These are phyloP conservation scores for Lasiosphaeria miniovina DNA, from an alignment of 495 filamentous ascomycete species.

Conservation along the genomic window DNA sequence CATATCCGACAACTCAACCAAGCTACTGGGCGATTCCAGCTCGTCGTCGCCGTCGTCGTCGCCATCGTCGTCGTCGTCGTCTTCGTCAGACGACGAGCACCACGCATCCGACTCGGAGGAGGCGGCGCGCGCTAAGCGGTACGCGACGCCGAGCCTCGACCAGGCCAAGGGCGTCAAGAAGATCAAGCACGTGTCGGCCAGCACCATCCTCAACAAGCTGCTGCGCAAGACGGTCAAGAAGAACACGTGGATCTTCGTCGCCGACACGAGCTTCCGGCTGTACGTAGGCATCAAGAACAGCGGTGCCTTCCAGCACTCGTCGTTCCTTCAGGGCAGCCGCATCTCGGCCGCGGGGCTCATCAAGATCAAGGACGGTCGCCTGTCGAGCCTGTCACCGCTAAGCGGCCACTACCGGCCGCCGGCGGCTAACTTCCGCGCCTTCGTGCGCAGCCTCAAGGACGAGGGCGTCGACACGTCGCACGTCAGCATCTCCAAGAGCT, in stretches of 20 bases:
- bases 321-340: conserved; percentile 77
- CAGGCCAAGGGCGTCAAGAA: conserved; percentile 59
- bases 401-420: conserved; percentile 89
- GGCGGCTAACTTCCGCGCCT: conserved; percentile 71
- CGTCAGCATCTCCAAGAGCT: conserved; percentile 74
- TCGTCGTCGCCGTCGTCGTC: conserved; percentile 18
- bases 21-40: conserved; percentile 20
- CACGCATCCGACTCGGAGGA: conserved; percentile 8
- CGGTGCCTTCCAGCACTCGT: conserved; percentile 86
- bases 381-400: conserved; percentile 55
- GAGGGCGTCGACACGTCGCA: conserved; percentile 75
- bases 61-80: conserved; percentile 5
- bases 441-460: conserved; percentile 67
- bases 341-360: conserved; percentile 83
- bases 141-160: conserved; percentile 53
- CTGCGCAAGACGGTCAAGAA: conserved; percentile 67
- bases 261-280: conserved; percentile 79
- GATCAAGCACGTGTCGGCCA: conserved; percentile 54
- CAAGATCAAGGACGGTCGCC: conserved; percentile 73
- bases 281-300: conserved; percentile 90
- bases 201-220: conserved; percentile 67
- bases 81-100: conserved; percentile 1
- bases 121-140: conserved; percentile 34
- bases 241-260: conserved; percentile 89
- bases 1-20: conserved; percentile 16